These are phyloP conservation scores for Elsinoe arachidis DNA, from an alignment of 2,329 filamentous ascomycete genomes.

Conservation along the genomic window DNA sequence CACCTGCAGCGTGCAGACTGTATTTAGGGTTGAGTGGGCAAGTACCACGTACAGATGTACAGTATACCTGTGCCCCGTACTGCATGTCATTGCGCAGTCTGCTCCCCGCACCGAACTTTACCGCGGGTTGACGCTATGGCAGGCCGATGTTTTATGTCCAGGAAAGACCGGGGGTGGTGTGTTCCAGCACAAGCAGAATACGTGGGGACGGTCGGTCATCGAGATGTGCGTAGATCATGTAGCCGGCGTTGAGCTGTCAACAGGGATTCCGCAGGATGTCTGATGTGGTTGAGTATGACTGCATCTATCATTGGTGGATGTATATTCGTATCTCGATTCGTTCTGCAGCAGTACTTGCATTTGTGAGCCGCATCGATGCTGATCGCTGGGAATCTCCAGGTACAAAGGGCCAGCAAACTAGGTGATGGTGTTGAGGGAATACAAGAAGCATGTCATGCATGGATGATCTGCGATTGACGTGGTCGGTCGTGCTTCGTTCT, in stretches of 20 bases:
- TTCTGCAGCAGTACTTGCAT: background rate
- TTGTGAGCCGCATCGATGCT: background rate
- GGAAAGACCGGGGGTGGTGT: background rate
- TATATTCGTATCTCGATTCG: background rate
- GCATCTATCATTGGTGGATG: background rate
- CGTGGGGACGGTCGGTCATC: background rate
- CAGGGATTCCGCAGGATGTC: background rate
- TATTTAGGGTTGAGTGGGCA: background rate
- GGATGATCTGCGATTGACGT: background rate
- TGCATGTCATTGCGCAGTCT: background rate
- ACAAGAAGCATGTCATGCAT: background rate
- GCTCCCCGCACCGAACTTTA: background rate
- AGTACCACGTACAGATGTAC: background rate
- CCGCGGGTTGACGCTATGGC: background rate
- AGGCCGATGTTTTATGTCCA: background rate
- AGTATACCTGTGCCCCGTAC: background rate
- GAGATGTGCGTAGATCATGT: background rate
- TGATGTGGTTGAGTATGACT: background rate
- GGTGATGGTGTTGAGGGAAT: background rate
- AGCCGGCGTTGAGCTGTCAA: background rate
- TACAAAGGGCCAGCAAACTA: background rate
- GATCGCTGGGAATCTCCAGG: background rate
- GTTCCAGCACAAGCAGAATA: too few relatives aligned
- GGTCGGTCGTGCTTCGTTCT: background rate
- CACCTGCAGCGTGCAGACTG: background rate